phyloP scores from a whole-genome alignment of 2,329 filamentous ascomycete species.

The Rhinocladiella similis region DNA sequence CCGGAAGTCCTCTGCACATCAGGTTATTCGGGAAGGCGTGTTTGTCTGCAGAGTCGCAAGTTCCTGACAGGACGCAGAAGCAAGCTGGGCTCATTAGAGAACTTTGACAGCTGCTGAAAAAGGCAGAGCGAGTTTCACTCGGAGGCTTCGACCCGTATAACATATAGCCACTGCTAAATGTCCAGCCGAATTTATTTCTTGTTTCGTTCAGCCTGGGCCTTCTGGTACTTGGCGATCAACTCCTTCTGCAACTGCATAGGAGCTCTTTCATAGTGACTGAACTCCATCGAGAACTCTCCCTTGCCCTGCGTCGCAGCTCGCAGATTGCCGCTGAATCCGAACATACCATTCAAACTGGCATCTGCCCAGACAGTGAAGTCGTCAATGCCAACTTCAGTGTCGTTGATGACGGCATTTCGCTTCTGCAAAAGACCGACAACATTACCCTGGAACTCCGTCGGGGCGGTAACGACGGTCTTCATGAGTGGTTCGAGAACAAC shows the following conservation, averaged over 20 bases:
- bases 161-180: not conserved
- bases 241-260: slow-evolving; percentile 86
- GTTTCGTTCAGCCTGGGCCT: slow-evolving; percentile 64
- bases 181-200: slow-evolving; percentile 53
- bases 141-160: not conserved
- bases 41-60: too few species aligned
- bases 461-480: slow-evolving; percentile 96
- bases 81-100: too few species aligned
- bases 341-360: slow-evolving; percentile 95
- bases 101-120: too few species aligned
- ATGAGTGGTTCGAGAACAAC: slow-evolving; percentile 92
- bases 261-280: slow-evolving; percentile 89
- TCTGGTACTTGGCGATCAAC: slow-evolving; percentile 66
- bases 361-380: slow-evolving; percentile 93
- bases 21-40: too few species aligned
- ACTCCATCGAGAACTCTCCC: slow-evolving; percentile 98
- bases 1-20: too few species aligned
- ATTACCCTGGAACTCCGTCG: slow-evolving; percentile 95
- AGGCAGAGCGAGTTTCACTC: not conserved
- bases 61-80: too few species aligned
- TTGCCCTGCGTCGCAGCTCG: slow-evolving; percentile 95
- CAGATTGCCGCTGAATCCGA: slow-evolving; percentile 89
- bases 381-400: slow-evolving; percentile 89
- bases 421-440: slow-evolving; percentile 96
- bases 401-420: slow-evolving; percentile 89